phyloP scores from a whole-genome alignment of 2,329 filamentous ascomycete genomes.

The Aureobasidium namibiae region DNA sequence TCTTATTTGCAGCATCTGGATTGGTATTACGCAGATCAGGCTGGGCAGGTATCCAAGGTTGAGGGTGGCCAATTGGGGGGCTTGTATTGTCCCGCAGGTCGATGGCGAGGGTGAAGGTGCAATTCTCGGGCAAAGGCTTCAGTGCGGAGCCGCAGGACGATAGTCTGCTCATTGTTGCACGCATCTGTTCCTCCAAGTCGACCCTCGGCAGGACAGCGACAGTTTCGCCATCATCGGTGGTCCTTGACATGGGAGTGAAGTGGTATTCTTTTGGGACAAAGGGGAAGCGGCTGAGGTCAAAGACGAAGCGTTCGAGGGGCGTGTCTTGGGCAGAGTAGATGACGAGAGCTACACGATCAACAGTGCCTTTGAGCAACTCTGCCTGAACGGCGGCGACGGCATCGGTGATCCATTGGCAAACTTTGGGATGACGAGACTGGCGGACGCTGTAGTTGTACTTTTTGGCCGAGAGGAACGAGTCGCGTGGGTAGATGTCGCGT shows the following conservation, averaged over 20 bases:
- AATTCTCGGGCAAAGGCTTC: conserved; percentile 51
- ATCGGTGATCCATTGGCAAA: conserved; percentile 79
- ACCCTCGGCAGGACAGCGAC: conserved; percentile 23
- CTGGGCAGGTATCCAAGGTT: conserved; percentile 54
- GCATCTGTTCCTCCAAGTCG: conserved; percentile 64
- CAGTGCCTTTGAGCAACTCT: conserved; percentile 56
- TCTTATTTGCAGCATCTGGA: not conserved
- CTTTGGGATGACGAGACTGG: conserved; percentile 76
- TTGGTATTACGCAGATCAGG: conserved; percentile 33
- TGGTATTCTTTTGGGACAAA: conserved; percentile 38
- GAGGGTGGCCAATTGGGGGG: conserved; percentile 41
- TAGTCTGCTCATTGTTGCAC: conserved; percentile 57
- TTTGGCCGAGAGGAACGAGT: conserved; percentile 69
- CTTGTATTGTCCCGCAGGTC: conserved; percentile 57
- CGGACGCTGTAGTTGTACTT: conserved; percentile 79
- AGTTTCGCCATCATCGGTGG: conserved; percentile 21
- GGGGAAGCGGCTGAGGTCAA: conserved; percentile 51
- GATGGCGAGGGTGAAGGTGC: conserved; percentile 68
- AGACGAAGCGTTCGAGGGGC: conserved; percentile 52
- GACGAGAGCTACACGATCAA: conserved; percentile 49
- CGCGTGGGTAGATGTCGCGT: conserved; percentile 66
- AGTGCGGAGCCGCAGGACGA: conserved; percentile 53
- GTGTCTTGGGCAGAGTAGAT: conserved; percentile 45
- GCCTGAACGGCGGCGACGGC: conserved; percentile 63
- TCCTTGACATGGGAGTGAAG: conserved; percentile 44